Base-by-base conservation (phyloP, 2,329 filamentous ascomycete species). In the Fusarium concolor region DNA sequence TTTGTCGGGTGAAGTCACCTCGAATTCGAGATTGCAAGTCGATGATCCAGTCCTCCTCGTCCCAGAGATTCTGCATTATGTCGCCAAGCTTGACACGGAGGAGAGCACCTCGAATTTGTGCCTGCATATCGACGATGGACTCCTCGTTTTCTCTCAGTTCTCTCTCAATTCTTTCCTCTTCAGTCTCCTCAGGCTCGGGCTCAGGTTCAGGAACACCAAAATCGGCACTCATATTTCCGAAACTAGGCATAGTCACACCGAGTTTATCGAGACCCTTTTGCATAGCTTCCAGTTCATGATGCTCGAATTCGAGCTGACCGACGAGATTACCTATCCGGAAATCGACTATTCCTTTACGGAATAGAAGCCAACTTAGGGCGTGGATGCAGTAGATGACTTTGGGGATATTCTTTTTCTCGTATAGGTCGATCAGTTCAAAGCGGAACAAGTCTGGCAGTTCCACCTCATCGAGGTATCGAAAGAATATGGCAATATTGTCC, bases 331-430 rank as follows among this genome's bases (percentile, higher is more conserved):
- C 96, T 75, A 99, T 99, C 10, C 94, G 90, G 79, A 99, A 98
- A 75, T 94, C 91, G 38, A 98, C 92, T 66, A 98, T 93, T 2
- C 96, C 95, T 78, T 97, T 96, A 47, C 96, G 91, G 79, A 93
- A 97, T 12, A 99, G 85, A n/a, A 99, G 85, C 94, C 95, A 99
- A 77, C 95, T 98, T 18, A 99, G 84, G 0, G 96, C 96, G 75
- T 99, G 96, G 52, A 99, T 96, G 77, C 96, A 99, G 81, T 99
- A 97, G 65, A 99, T 99, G 76, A 98, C 96, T 79, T 98, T 99
- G 6, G 96, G 96, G 2, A 98, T 96, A 74, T 99, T 99, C 81
- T 99, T 99, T 84, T 98, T 99, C 80, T 99, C 96, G 82, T 99
- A 99, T 14, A 99, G 82, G 79, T 99, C 96, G 68, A 98, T 97